A percentile compares a stretch with the other conserved stretches of the same genome.
phyloP scores from a whole-genome alignment of 345 rosid genomes.

The Citrus glauca region DNA sequence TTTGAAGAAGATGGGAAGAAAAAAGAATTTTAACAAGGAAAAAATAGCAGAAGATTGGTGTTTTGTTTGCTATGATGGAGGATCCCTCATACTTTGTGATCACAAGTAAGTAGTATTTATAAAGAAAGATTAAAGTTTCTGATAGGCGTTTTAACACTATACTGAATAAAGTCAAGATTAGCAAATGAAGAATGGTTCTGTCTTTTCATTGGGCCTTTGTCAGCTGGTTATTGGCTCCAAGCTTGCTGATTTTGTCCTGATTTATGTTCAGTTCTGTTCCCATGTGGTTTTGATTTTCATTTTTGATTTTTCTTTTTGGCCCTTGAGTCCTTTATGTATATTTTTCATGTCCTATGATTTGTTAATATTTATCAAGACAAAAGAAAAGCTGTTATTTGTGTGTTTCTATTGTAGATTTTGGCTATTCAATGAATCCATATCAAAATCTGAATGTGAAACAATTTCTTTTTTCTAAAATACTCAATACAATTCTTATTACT shows the following conservation, averaged over 20 bases:
- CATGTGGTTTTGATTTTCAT: neutral
- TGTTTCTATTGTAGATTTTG: neutral
- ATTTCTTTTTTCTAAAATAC: neutral
- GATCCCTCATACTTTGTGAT: conserved; percentile 42
- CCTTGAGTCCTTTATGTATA: neutral
- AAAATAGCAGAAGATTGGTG: conserved; percentile 39
- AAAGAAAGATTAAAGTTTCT: neutral
- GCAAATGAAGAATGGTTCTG: neutral
- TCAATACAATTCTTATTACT: neutral
- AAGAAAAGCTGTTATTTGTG: neutral
- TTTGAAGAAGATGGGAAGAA: conserved; percentile 19
- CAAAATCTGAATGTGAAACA: neutral
- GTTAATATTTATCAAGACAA: neutral
- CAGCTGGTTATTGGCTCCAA: neutral
- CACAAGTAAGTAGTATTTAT: conserved; percentile 39
- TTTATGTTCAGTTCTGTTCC: neutral
- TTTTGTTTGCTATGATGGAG: conserved; percentile 58
- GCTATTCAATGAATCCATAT: neutral
- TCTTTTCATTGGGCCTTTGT: neutral
- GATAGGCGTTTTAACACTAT: neutral
- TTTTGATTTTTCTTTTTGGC: neutral
- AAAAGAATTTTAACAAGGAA: conserved; percentile 24
- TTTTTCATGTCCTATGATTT: neutral
- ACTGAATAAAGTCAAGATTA: neutral
- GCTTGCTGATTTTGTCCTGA: neutral